phyloP scores from a whole-genome alignment of 768 basidiomycete species.

The Mycena albidolilacea region DNA sequence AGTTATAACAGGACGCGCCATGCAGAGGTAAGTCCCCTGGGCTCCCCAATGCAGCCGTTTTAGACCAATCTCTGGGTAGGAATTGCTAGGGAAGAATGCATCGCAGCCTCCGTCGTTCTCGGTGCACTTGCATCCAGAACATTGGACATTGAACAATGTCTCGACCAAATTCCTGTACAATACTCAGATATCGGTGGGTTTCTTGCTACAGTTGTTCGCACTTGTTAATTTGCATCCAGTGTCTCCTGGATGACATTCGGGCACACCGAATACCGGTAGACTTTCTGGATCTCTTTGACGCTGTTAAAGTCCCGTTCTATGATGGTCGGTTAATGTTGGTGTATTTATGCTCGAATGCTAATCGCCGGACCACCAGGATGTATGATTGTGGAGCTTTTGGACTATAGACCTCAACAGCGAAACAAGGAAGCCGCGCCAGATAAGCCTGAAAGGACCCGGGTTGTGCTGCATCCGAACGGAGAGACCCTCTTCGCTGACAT shows the following conservation, averaged over 20 bases:
- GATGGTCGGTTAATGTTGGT: conserved; percentile 69
- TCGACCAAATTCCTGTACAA: conserved; percentile 88
- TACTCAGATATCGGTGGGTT: conserved; percentile 75
- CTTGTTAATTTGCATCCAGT: conserved; percentile 50
- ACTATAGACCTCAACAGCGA: conserved; percentile 73
- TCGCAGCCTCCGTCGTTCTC: conserved; percentile 79
- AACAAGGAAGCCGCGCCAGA: conserved; percentile 70
- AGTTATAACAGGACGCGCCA: conserved; percentile 83
- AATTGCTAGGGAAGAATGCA: conserved; percentile 72
- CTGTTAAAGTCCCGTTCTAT: conserved; percentile 82
- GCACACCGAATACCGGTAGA: conserved; percentile 89
- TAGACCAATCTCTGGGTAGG: conserved; percentile 48
- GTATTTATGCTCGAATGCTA: not conserved
- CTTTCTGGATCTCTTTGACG: conserved; percentile 86
- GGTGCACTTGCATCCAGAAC: conserved; percentile 82
- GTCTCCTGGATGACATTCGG: conserved; percentile 86
- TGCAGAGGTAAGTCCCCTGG: conserved; percentile 47
- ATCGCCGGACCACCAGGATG: conserved; percentile 66
- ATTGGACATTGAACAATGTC: conserved; percentile 88
- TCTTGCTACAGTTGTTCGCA: not conserved
- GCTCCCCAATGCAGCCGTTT: not conserved
- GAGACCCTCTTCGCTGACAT: conserved; percentile 88
- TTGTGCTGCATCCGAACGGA: conserved; percentile 82
- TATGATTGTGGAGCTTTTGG: conserved; percentile 87
- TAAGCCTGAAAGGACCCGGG: conserved; percentile 75